Evolutionary conservation across 2,329 filamentous ascomycete species (phyloP).

Genomic region (Neurospora sp.): DNA sequence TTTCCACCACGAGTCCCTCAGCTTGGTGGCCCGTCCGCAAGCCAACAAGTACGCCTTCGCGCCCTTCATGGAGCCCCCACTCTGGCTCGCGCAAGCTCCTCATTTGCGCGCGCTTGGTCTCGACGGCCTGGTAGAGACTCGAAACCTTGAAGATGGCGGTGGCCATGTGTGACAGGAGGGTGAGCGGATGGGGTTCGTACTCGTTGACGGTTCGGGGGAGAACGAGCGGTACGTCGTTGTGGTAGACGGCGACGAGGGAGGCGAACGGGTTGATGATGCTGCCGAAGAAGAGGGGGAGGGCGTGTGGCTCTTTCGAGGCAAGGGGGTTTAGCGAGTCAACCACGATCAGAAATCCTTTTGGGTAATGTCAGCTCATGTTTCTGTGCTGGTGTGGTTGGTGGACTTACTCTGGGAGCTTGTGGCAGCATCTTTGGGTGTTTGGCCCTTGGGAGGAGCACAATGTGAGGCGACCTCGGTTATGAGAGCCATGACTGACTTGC

Average conservation of each 20-base stretch:
- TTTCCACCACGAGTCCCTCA: constrained; percentile 61
- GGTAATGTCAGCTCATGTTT: constrained; percentile 5
- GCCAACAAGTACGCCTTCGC: constrained; percentile 69
- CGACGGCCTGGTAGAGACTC: constrained; percentile 64
- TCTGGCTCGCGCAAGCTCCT: constrained; percentile 64
- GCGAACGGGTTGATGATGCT: constrained; percentile 54
- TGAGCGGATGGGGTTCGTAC: constrained; percentile 60
- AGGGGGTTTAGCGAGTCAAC: constrained; percentile 72
- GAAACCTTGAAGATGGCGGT: constrained; percentile 71
- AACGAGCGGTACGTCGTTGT: constrained; percentile 59
- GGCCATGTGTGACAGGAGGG: constrained; percentile 71
- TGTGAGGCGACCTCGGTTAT: constrained; percentile 46
- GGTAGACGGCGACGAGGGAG: constrained; percentile 72
- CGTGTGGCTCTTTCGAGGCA: constrained; percentile 39
- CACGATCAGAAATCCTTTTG: constrained; percentile 59
- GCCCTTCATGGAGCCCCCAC: constrained; percentile 67
- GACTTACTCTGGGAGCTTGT: constrained; percentile 33
- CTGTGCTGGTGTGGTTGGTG: not conserved
- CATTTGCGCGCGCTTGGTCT: constrained; percentile 64
- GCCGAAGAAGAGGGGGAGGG: constrained; percentile 59
- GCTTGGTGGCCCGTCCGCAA: constrained; percentile 28
- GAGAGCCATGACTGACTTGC: constrained; percentile 47
- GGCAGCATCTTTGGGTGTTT: constrained; percentile 18
- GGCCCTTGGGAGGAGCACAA: constrained; percentile 22
- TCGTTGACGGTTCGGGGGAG: constrained; percentile 33